phyloP scores from a whole-genome alignment of 345 rosid species.

The Pistacia atlantica region DNA sequence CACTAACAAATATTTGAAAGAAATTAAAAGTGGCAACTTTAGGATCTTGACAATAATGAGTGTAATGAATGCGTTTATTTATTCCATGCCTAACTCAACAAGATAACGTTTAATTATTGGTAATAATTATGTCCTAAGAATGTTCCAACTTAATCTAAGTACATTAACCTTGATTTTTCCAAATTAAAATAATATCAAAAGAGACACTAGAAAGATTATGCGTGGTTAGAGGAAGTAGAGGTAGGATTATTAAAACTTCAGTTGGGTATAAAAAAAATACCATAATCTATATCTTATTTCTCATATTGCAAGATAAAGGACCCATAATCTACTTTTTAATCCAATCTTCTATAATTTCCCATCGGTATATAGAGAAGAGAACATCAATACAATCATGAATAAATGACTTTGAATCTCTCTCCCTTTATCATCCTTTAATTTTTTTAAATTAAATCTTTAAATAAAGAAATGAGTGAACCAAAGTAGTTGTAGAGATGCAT shows the following conservation, averaged over 20 bases:
- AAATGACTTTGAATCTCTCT: slow-evolving; percentile 15
- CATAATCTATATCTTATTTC: not conserved
- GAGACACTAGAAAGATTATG: slow-evolving; percentile 20
- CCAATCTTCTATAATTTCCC: slow-evolving; percentile 14
- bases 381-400: slow-evolving; percentile 2
- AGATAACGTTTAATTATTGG: slow-evolving; percentile 15
- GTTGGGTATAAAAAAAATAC: slow-evolving; percentile 6
- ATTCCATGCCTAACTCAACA: slow-evolving; percentile 18
- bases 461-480: no score
- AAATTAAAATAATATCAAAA: slow-evolving; percentile 18
- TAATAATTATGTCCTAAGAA: slow-evolving; percentile 27
- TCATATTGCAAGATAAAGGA: not conserved
- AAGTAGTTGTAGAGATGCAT: no score
- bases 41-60: slow-evolving; percentile 16
- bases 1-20: slow-evolving; percentile 27
- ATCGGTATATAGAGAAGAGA: slow-evolving; percentile 15
- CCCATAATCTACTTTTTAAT: slow-evolving; percentile 5
- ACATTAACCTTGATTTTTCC: slow-evolving; percentile 22
- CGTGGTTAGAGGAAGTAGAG: slow-evolving; percentile 3
- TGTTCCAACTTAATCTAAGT: slow-evolving; percentile 20
- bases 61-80: slow-evolving; percentile 28
- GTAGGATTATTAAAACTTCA: slow-evolving; percentile 15
- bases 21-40: not conserved
- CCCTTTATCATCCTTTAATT: not conserved
- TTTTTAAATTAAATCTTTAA: no score